Evolutionary conservation across 2,329 filamentous ascomycete species (phyloP).

Genomic region (Beauveria pseudobassiana): DNA sequence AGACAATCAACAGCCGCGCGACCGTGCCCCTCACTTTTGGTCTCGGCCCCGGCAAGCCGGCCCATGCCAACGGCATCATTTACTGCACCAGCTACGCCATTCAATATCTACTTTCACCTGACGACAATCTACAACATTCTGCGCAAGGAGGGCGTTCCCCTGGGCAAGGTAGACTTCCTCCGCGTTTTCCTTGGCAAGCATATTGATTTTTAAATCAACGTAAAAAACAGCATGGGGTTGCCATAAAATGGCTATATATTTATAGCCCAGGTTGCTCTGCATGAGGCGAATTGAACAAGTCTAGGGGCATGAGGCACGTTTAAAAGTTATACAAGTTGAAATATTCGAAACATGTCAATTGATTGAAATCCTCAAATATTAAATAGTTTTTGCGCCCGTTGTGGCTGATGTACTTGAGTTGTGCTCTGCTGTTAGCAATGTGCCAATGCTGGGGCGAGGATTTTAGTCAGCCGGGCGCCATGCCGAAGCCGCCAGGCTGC

Average conservation of each 20-base stretch:
- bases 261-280: neutral
- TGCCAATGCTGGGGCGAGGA: neutral
- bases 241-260: neutral
- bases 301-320: neutral
- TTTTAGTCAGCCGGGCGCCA: slow-evolving; percentile 6
- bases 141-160: slow-evolving; percentile 50
- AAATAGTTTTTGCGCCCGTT: accelerated
- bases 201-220: slow-evolving; percentile 9
- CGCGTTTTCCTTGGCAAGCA: slow-evolving; percentile 23
- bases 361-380: no score
- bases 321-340: neutral
- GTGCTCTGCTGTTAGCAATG: no score
- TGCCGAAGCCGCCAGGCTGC: neutral
- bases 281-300: neutral
- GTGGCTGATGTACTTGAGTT: neutral
- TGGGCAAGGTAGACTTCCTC: slow-evolving; percentile 55
- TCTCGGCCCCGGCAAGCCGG: slow-evolving; percentile 23
- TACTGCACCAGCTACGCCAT: slow-evolving; percentile 43
- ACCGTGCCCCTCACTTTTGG: slow-evolving; percentile 22
- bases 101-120: slow-evolving; percentile 57
- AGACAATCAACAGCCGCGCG: slow-evolving; percentile 26
- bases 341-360: neutral
- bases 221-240: neutral
- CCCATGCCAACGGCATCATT: slow-evolving; percentile 20
- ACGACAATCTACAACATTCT: slow-evolving; percentile 53